These are phyloP conservation scores for Syzygium jambos DNA, from an alignment of 345 rosid species.

Conservation along the genomic window DNA sequence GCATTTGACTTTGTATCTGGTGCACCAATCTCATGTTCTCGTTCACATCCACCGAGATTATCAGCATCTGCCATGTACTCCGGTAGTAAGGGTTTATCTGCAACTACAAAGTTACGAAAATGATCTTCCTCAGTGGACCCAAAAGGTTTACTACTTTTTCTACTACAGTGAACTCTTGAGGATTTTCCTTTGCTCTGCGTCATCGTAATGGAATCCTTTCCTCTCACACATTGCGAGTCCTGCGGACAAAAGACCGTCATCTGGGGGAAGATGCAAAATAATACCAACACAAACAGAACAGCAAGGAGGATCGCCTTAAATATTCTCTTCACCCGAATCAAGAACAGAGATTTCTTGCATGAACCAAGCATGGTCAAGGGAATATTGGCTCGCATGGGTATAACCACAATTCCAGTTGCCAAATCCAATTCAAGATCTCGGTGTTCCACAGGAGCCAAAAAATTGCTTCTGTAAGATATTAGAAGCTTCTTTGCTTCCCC, in stretches of 20 bases:
- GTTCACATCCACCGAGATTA: slow-evolving; percentile 2
- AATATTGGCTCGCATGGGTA: slow-evolving; percentile 67
- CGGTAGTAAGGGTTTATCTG: slow-evolving; percentile 19
- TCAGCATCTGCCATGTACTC: slow-evolving; percentile 8
- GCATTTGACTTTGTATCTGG: slow-evolving; percentile 3
- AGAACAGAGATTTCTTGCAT: slow-evolving; percentile 54
- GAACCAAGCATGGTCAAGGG: slow-evolving; percentile 43
- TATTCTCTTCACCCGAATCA: slow-evolving; percentile 52
- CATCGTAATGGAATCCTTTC: slow-evolving; percentile 16
- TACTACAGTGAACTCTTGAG: slow-evolving; percentile 14
- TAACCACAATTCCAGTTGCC: slow-evolving; percentile 44
- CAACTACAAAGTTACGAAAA: slow-evolving; percentile 27
- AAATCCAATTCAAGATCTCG: slow-evolving; percentile 51
- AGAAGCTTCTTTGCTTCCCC: slow-evolving; percentile 54
- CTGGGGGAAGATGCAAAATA: slow-evolving; percentile 34
- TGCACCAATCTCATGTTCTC: neutral
- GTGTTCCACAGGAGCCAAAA: slow-evolving; percentile 33
- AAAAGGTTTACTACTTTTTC: slow-evolving; percentile 15
- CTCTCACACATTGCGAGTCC: slow-evolving; percentile 19
- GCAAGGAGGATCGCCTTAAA: slow-evolving; percentile 26
- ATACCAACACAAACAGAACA: slow-evolving; percentile 32
- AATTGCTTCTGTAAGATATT: slow-evolving; percentile 45
- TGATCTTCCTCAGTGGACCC: slow-evolving; percentile 31
- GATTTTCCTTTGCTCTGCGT: slow-evolving; percentile 27
- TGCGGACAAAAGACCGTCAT: slow-evolving; percentile 16